These are phyloP conservation scores for Scedosporium dehoogii DNA, from an alignment of 2,329 filamentous ascomycete genomes.

Conservation along the genomic window DNA sequence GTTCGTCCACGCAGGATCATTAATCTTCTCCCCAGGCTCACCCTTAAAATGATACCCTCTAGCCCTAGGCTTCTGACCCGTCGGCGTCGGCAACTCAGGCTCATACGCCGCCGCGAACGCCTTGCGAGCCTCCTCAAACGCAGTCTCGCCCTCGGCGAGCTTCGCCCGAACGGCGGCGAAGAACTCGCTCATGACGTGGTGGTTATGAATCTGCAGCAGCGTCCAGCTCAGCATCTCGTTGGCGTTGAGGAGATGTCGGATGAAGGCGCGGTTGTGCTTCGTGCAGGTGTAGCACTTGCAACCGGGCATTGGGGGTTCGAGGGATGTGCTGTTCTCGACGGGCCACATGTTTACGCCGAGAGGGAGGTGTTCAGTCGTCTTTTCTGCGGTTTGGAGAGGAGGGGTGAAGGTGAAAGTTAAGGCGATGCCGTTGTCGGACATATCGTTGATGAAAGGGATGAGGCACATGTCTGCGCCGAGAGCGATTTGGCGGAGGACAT, in stretches of 20 bases:
- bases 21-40: constrained; percentile 55
- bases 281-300: constrained; percentile 80
- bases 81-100: constrained; percentile 59
- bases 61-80: constrained; percentile 67
- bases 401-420: constrained; percentile 67
- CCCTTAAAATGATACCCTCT: constrained; percentile 77
- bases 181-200: constrained; percentile 61
- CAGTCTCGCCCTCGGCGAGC: constrained; percentile 43
- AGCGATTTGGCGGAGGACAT: constrained; percentile 64
- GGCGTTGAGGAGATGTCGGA: constrained; percentile 78
- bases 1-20: constrained; percentile 56
- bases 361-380: constrained; percentile 22
- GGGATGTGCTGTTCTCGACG: constrained; percentile 46
- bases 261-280: constrained; percentile 73
- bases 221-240: constrained; percentile 98
- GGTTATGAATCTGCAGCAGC: constrained; percentile 85
- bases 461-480: constrained; percentile 74
- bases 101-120: constrained; percentile 51
- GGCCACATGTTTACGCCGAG: constrained; percentile 76
- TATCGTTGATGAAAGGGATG: constrained; percentile 61
- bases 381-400: constrained; percentile 7
- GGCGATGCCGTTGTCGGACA: constrained; percentile 78
- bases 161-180: constrained; percentile 60
- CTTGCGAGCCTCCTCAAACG: constrained; percentile 45
- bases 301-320: constrained; percentile 48